Conservation (phyloP, 2,329 filamentous ascomycete genomes). For the Fusarium sp. region DNA sequence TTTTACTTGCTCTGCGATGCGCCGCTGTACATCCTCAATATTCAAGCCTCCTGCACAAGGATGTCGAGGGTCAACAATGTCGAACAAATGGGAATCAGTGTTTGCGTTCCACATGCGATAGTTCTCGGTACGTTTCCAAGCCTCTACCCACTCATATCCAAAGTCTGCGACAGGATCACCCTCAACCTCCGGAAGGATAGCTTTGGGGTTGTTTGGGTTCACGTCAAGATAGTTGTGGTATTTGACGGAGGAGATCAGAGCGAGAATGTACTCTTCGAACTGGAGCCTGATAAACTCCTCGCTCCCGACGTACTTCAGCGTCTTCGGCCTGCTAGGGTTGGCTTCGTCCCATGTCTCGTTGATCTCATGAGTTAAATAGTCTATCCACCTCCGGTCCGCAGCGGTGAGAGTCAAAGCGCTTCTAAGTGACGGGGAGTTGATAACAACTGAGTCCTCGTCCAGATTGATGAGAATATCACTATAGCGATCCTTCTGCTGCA, state of each 20-base stretch:
- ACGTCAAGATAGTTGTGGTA: slow-evolving; percentile 79
- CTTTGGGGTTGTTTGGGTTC: slow-evolving; percentile 72
- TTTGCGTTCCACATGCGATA: slow-evolving; percentile 85
- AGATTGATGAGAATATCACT: slow-evolving; percentile 97
- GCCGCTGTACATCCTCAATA: slow-evolving; percentile 92
- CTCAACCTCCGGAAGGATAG: slow-evolving; percentile 73
- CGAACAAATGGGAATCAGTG: slow-evolving; percentile 88
- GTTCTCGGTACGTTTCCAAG: slow-evolving; percentile 88
- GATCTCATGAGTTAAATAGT: slow-evolving; percentile 90
- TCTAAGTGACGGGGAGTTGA: slow-evolving; percentile 81
- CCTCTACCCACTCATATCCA: slow-evolving; percentile 82
- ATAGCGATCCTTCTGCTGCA: slow-evolving; percentile 95
- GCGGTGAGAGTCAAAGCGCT: slow-evolving; percentile 79
- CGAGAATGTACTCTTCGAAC: slow-evolving; percentile 95
- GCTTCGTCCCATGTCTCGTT: slow-evolving; percentile 96
- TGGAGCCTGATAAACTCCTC: slow-evolving; percentile 97
- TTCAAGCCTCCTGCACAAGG: slow-evolving; percentile 91
- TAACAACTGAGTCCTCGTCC: slow-evolving; percentile 85
- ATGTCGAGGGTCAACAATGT: slow-evolving; percentile 91
- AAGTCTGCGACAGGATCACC: slow-evolving; percentile 89
- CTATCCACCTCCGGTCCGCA: slow-evolving; percentile 94
- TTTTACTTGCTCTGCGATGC: slow-evolving; percentile 89
- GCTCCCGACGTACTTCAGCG: slow-evolving; percentile 91
- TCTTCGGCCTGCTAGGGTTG: slow-evolving; percentile 89
- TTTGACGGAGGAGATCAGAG: slow-evolving; percentile 86